Evolutionary conservation across 768 basidiomycete species (phyloP), one percentile per base, ranked within the genome.

Genomic region (Boletus bicolor): DNA sequence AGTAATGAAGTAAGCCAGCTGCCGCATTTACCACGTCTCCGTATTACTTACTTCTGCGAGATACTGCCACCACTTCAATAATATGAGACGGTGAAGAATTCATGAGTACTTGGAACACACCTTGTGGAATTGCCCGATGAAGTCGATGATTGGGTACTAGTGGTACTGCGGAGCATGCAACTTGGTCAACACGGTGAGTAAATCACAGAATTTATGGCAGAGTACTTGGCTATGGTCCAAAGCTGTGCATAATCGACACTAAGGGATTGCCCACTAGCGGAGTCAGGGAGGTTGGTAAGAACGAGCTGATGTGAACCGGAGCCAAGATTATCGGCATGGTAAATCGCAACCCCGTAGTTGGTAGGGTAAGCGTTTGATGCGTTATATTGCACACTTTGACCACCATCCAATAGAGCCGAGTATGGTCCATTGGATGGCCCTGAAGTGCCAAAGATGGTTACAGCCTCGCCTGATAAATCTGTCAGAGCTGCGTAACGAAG

Each of bases 381-480:
- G 28, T 67, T 65, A 28, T 69, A 70, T 0, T 49, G 38, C 19
- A 41, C 19, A 2, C 59, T n/a, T 10, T 59, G 37, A 5, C 69
- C 69, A n/a, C 66, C 68, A 36, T 79, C 77, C 43, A 79, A 36
- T 44, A 74, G 68, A 24, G 68, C 70, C 0, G 67, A 64, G 53
- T 76, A 79, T 0, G 65, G 67, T 30, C 75, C 68, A 42, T 68
- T 70, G 4, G 57, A 51, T 4, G 75, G 73, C 5, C 76, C 72
- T 1, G 77, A 70, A 19, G 77, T 73, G 14, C 80, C 79, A 42
- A 73, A 80, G 11, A 82, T 54, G 5, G 75, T 75, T 8, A 82
- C 68, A 7, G 72, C 75, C 45, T 76, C 75, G 42, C 77, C 80
- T 76, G 42, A 42, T 21, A 35, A 19, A 35, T 38, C 10, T 34